Conservation (phyloP, 192 early-diverging fungal species). For the Borealophlyctis nickersoniae region DNA sequence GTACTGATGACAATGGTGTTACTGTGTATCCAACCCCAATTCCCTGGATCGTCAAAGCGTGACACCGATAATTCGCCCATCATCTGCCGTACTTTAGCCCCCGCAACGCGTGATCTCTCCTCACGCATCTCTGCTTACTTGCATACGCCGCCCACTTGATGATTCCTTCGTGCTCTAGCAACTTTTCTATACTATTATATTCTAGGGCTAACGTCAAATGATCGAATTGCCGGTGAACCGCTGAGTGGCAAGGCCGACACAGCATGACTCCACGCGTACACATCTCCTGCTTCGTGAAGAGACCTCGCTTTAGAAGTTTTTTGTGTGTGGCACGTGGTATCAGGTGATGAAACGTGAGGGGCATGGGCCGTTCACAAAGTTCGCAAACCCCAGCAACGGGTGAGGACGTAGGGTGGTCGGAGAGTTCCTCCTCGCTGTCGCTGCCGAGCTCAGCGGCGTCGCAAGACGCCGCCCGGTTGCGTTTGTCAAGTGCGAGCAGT, state of each 20-base stretch:
- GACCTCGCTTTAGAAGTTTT: constrained; percentile 7
- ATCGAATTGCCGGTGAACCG: constrained; percentile 26
- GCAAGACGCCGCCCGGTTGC: too few species aligned
- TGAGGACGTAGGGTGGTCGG: too few species aligned
- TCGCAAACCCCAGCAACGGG: too few species aligned
- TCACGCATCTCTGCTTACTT: constrained; percentile 20
- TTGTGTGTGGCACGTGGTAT: constrained; percentile 28
- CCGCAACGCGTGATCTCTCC: not conserved
- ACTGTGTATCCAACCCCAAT: too few species aligned
- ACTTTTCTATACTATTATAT: constrained; percentile 30
- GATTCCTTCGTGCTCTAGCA: constrained; percentile 27
- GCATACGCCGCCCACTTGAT: constrained; percentile 25
- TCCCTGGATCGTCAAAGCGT: too few species aligned
- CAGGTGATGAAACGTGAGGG: constrained; percentile 39
- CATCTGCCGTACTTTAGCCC: not conserved
- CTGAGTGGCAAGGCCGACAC: constrained; percentile 36
- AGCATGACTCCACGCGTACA: constrained; percentile 25
- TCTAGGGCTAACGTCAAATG: constrained; percentile 22
- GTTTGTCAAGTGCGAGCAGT: too few species aligned
- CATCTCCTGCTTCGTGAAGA: constrained; percentile 25
- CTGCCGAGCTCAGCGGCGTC: too few species aligned
- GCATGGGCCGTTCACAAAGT: constrained; percentile 34
- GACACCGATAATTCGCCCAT: too few species aligned
- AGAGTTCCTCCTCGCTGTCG: too few species aligned
- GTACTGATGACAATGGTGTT: too few species aligned